Evolutionary conservation across 306 rosid species (phyloP).

Genomic region (Acacia confusa): DNA sequence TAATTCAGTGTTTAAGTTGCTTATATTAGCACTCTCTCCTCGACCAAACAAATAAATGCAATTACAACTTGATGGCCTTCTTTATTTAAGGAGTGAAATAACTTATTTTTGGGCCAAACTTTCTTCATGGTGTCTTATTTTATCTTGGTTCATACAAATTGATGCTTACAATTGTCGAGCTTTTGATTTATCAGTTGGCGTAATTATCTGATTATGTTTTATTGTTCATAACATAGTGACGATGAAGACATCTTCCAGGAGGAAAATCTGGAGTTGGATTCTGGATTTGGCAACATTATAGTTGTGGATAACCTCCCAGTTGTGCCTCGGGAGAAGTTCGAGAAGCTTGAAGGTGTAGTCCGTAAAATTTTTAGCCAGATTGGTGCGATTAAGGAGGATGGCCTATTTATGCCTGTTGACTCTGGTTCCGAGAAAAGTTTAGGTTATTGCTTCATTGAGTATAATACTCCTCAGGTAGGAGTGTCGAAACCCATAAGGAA

Average conservation of each 20-base stretch:
- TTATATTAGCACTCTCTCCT: background rate
- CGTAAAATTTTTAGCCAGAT: slow-evolving; percentile 65
- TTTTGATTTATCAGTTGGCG: background rate
- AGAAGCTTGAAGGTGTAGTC: slow-evolving; percentile 56
- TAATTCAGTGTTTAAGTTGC: background rate
- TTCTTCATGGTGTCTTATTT: background rate
- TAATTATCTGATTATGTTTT: background rate
- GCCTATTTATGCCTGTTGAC: slow-evolving; percentile 67
- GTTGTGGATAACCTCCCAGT: slow-evolving; percentile 66
- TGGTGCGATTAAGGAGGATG: slow-evolving; percentile 57
- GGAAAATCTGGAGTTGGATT: slow-evolving; percentile 50
- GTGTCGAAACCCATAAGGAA: background rate
- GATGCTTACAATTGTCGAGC: background rate
- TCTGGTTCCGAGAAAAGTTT: slow-evolving; percentile 41
- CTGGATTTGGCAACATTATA: slow-evolving; percentile 55
- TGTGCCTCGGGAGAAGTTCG: slow-evolving; percentile 58
- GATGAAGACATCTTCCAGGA: slow-evolving; percentile 53
- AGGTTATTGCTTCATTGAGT: slow-evolving; percentile 67
- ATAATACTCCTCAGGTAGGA: slow-evolving; percentile 57
- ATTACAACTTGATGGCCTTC: background rate
- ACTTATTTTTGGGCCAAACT: background rate
- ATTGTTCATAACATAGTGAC: slow-evolving; percentile 36
- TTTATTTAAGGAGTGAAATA: background rate
- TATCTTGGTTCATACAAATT: background rate
- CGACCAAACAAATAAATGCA: background rate